Conservation (phyloP, 2,329 filamentous ascomycete genomes). For the Plectosphaerella sp. region DNA sequence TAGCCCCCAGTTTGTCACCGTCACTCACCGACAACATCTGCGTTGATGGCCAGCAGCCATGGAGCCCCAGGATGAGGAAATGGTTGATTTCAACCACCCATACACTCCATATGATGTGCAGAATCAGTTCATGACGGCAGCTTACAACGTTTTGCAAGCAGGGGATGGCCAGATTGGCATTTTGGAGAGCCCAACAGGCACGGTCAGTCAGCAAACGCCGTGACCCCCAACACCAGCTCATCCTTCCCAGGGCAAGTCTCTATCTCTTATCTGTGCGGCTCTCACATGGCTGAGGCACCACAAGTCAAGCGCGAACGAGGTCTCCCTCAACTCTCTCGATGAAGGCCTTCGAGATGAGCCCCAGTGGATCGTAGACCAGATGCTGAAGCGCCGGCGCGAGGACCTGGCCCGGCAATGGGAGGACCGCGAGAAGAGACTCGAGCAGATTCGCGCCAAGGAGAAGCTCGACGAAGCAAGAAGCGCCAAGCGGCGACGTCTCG, state of each 20-base stretch:
- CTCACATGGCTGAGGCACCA: constrained; percentile 87
- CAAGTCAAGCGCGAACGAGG: constrained; percentile 59
- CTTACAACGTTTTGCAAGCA: constrained; percentile 71
- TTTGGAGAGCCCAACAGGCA: constrained; percentile 90
- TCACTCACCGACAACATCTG: no score
- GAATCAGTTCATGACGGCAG: constrained; percentile 76
- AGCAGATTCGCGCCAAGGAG: constrained; percentile 59
- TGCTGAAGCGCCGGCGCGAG: constrained; percentile 62
- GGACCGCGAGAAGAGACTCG: constrained; percentile 70
- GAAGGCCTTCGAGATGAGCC: constrained; percentile 62
- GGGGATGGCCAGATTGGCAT: constrained; percentile 76
- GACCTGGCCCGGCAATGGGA: constrained; percentile 63
- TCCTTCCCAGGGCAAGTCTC: constrained; percentile 67
- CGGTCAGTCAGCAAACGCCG: constrained; percentile 30
- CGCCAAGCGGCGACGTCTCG: constrained; percentile 41
- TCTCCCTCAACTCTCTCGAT: constrained; percentile 38
- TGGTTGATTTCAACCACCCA: constrained; percentile 74
- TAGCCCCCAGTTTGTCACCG: no score
- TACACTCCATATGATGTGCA: constrained; percentile 87
- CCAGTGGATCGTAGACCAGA: constrained; percentile 78
- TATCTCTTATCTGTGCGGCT: constrained; percentile 85
- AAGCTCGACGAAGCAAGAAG: constrained; percentile 49
- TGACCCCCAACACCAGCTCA: constrained; percentile 5
- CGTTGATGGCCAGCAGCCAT: constrained; percentile 8
- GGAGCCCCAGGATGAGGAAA: constrained; percentile 8